Evolutionary conservation across 2,329 filamentous ascomycete genomes (phyloP).

Genomic region (Talaromyces piceae): DNA sequence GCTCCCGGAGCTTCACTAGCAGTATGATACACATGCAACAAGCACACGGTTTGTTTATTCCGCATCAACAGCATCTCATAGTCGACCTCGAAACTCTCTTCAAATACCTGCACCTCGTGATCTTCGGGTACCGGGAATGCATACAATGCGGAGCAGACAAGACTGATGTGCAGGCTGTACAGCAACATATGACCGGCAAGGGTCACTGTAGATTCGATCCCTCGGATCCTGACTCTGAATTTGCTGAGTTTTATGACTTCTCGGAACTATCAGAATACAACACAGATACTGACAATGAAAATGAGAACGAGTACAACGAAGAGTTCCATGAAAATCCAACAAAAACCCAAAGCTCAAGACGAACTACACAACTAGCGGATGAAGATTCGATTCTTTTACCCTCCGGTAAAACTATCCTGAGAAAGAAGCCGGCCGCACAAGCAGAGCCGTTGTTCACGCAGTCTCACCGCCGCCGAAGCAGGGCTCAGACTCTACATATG

Average conservation of each 20-base stretch:
- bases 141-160: constrained; percentile 7
- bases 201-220: constrained; percentile 8
- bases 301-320: neutral
- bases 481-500: neutral
- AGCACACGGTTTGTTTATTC: constrained; percentile 7
- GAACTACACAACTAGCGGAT: neutral
- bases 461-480: neutral
- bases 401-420: constrained; percentile 6
- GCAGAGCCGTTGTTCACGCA: constrained; percentile 2
- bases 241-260: constrained; percentile 8
- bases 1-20: neutral
- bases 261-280: neutral
- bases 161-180: constrained; percentile 8
- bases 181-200: constrained; percentile 10
- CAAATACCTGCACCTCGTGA: constrained; percentile 9
- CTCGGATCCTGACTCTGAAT: constrained; percentile 5
- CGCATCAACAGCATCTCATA: constrained; percentile 5
- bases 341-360: neutral
- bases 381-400: constrained; percentile 9
- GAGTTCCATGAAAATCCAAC: neutral
- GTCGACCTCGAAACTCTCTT: constrained; percentile 9
- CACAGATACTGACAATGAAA: neutral
- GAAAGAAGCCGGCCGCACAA: constrained; percentile 3
- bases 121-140: constrained; percentile 9
- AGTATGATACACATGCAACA: constrained; percentile 10